Percentiles rank a stretch among this genome's conserved stretches.
These are phyloP conservation scores for Durio zibethinus DNA, from an alignment of 345 rosid species.

Conservation along the genomic window DNA sequence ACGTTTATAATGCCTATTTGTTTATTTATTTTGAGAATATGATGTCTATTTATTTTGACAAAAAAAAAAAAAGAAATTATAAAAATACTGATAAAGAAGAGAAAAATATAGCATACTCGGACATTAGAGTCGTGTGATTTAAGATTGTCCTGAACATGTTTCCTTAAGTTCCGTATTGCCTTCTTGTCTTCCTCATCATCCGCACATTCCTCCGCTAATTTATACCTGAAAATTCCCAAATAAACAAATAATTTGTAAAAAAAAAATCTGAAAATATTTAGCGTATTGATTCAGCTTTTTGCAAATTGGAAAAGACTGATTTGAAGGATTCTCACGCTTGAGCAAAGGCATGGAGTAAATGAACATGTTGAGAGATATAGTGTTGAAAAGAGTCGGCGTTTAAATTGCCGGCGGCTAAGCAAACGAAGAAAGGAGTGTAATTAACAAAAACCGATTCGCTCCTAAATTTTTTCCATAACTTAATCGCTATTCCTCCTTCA, in stretches of 20 bases:
- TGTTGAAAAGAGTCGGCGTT: constrained; percentile 27
- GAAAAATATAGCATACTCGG: constrained; percentile 18
- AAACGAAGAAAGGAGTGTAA: constrained; percentile 44
- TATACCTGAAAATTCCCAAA: constrained; percentile 25
- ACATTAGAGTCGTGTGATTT: constrained; percentile 30
- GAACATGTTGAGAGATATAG: constrained; percentile 38
- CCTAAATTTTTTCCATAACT: constrained; percentile 46
- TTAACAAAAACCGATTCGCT: constrained; percentile 32
- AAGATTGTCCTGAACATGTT: constrained; percentile 34
- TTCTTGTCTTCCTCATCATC: constrained; percentile 55
- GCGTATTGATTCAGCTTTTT: background rate
- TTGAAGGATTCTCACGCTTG: constrained; percentile 33
- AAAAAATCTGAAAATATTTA: background rate
- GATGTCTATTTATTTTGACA: background rate
- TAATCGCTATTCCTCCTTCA: constrained; percentile 36
- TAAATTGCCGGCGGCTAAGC: constrained; percentile 42
- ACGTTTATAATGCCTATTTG: background rate
- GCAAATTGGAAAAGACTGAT: background rate
- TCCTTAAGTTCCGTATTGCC: constrained; percentile 36
- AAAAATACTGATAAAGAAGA: background rate
- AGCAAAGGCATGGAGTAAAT: constrained; percentile 40
- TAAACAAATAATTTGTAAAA: background rate
- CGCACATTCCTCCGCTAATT: constrained; percentile 52
- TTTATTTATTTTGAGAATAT: no score
- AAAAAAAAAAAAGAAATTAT: background rate